Conservation (phyloP, 164 flowering plant genomes). For the Sedum album region DNA sequence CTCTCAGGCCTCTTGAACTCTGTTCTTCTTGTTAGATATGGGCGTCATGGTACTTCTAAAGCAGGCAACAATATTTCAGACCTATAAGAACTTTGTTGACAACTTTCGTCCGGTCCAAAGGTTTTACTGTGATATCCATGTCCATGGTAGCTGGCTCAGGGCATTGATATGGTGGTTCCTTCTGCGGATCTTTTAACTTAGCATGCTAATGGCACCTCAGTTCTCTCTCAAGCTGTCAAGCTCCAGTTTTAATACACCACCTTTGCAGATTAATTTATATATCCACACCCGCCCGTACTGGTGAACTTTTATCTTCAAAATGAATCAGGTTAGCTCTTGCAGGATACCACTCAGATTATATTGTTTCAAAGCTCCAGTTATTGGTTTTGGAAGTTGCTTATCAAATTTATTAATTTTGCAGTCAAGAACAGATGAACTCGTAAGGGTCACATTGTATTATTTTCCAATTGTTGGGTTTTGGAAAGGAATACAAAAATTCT, state of each 20-base stretch:
- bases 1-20: neutral
- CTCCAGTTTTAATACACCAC: neutral
- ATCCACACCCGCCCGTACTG: neutral
- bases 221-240: too few relatives aligned
- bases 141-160: neutral
- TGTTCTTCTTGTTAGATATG: neutral
- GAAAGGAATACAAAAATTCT: too few relatives aligned
- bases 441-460: too few relatives aligned
- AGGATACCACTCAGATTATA: too few relatives aligned
- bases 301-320: neutral
- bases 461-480: too few relatives aligned
- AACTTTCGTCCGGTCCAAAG: neutral
- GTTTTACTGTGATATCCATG: neutral
- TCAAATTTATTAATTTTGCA: too few relatives aligned
- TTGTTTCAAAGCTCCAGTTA: too few relatives aligned
- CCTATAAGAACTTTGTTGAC: too few relatives aligned
- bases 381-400: too few relatives aligned
- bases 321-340: neutral
- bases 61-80: neutral
- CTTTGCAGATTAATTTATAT: neutral
- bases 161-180: neutral
- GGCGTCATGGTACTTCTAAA: neutral
- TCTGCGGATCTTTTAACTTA: neutral
- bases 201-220: neutral
- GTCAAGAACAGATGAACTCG: too few relatives aligned